Evolutionary conservation across 2,329 filamentous ascomycete genomes (phyloP).

Genomic region (Talaromyces rugulosus): DNA sequence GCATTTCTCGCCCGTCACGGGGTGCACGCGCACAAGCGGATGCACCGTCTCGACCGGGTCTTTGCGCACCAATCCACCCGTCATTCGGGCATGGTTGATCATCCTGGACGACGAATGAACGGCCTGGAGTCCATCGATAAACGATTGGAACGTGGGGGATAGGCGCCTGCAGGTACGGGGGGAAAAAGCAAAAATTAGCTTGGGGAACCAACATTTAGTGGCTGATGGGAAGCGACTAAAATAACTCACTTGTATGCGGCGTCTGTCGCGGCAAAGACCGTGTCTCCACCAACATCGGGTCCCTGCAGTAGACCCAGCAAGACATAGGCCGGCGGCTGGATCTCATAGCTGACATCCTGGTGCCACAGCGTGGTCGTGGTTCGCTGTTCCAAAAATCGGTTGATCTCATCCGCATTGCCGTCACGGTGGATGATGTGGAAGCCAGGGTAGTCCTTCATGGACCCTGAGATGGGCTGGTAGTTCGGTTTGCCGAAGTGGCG

Average conservation of each 20-base stretch:
- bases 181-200: background rate
- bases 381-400: slow-evolving; percentile 39
- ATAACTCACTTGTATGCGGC: slow-evolving; percentile 40
- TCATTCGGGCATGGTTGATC: slow-evolving; percentile 39
- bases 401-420: slow-evolving; percentile 41
- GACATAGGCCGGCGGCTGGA: slow-evolving; percentile 45
- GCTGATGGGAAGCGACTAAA: background rate
- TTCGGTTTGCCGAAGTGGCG: slow-evolving; percentile 44
- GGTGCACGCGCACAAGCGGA: slow-evolving; percentile 45
- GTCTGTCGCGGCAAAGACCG: slow-evolving; percentile 43
- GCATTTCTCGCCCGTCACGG: slow-evolving; percentile 46
- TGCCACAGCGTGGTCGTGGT: slow-evolving; percentile 48
- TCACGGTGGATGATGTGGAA: slow-evolving; percentile 47
- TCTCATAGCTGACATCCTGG: slow-evolving; percentile 48
- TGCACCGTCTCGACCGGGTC: slow-evolving; percentile 43
- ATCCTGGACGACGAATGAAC: slow-evolving; percentile 43
- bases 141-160: slow-evolving; percentile 47
- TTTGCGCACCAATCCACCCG: slow-evolving; percentile 41
- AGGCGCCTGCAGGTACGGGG: slow-evolving; percentile 28
- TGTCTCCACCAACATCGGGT: slow-evolving; percentile 49
- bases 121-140: slow-evolving; percentile 30
- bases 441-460: slow-evolving; percentile 38
- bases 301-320: slow-evolving; percentile 47
- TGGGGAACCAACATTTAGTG: background rate
- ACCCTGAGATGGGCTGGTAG: slow-evolving; percentile 43